Conservation (phyloP, 1,284 basidiomycete species). For the Malassezia cuniculi region DNA sequence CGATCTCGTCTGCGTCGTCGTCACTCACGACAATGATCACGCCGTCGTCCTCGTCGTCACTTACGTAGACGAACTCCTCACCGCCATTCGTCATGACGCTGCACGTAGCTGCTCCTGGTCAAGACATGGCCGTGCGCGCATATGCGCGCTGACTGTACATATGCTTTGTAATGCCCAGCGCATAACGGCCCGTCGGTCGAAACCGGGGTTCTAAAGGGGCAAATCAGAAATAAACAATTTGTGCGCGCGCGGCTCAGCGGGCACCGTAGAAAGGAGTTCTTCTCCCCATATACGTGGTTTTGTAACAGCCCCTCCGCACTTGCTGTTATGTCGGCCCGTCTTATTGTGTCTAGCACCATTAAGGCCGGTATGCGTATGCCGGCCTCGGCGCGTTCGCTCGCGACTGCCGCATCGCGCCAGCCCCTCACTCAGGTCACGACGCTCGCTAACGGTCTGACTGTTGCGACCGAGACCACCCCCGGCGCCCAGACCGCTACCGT, state of each 20-base stretch:
- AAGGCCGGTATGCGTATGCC: slow-evolving; percentile 10
- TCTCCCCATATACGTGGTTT: slow-evolving; percentile 8
- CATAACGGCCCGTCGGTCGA: too few species aligned
- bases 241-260: slow-evolving; percentile 6
- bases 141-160: too few species aligned
- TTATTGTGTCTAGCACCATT: slow-evolving; percentile 12
- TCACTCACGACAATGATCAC: too few species aligned
- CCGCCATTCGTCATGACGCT: too few species aligned
- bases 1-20: background rate
- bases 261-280: slow-evolving; percentile 5
- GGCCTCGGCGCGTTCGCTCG: slow-evolving; percentile 8
- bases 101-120: too few species aligned
- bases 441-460: slow-evolving; percentile 39
- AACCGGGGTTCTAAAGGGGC: slow-evolving; percentile 11
- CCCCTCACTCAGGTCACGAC: slow-evolving; percentile 38
- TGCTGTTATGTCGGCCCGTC: slow-evolving; percentile 14
- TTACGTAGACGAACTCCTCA: too few species aligned
- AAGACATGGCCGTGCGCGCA: too few species aligned
- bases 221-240: slow-evolving; percentile 1
- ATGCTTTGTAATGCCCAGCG: too few species aligned
- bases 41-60: slow-evolving; percentile 9
- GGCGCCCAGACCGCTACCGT: slow-evolving; percentile 96
- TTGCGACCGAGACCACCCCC: slow-evolving; percentile 63
- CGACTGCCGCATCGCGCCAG: slow-evolving; percentile 8
- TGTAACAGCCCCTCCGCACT: slow-evolving; percentile 1